phyloP scores from a whole-genome alignment of 1,284 basidiomycete genomes.

The Sutorius eximius region DNA sequence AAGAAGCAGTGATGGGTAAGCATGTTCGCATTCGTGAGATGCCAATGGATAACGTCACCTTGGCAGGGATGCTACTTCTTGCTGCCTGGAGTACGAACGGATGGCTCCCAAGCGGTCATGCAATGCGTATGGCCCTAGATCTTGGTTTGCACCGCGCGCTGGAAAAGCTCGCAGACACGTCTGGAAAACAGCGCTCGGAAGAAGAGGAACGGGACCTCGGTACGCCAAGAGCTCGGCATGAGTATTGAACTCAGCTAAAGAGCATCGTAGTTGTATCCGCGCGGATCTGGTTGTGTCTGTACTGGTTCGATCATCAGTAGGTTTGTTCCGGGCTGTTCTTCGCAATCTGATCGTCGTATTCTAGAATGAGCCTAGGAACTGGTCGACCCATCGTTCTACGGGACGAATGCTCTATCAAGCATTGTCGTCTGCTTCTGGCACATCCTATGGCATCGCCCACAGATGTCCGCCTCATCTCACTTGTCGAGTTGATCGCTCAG shows the following conservation, averaged over 20 bases:
- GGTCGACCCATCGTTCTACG: slow-evolving; percentile 87
- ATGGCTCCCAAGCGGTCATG: slow-evolving; percentile 90
- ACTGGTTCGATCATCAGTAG: slow-evolving; percentile 90
- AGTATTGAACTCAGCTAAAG: slow-evolving; percentile 8
- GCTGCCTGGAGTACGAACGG: slow-evolving; percentile 94
- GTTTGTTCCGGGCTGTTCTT: slow-evolving; percentile 31
- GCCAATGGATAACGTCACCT: slow-evolving; percentile 4
- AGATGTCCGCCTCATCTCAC: slow-evolving; percentile 83
- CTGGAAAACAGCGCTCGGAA: slow-evolving; percentile 65
- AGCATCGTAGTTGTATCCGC: slow-evolving; percentile 74
- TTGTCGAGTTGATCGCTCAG: slow-evolving; percentile 88
- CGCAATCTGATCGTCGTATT: slow-evolving; percentile 21
- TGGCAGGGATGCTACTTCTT: slow-evolving; percentile 80
- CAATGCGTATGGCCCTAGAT: slow-evolving; percentile 92
- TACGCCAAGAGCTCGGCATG: slow-evolving; percentile 35
- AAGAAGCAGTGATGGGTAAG: slow-evolving; percentile 89
- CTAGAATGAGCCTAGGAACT: slow-evolving; percentile 87
- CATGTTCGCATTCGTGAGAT: slow-evolving; percentile 9
- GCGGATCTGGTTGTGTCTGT: slow-evolving; percentile 91
- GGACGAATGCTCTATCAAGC: slow-evolving; percentile 83
- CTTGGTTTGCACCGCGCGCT: slow-evolving; percentile 87
- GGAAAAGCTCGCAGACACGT: slow-evolving; percentile 83
- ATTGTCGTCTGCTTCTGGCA: slow-evolving; percentile 76
- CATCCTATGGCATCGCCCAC: slow-evolving; percentile 88
- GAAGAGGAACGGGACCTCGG: slow-evolving; percentile 87